Percentiles rank a stretch among this genome's conserved stretches.
Conservation (phyloP, 495 filamentous ascomycete genomes). For the Collariella sp. region DNA sequence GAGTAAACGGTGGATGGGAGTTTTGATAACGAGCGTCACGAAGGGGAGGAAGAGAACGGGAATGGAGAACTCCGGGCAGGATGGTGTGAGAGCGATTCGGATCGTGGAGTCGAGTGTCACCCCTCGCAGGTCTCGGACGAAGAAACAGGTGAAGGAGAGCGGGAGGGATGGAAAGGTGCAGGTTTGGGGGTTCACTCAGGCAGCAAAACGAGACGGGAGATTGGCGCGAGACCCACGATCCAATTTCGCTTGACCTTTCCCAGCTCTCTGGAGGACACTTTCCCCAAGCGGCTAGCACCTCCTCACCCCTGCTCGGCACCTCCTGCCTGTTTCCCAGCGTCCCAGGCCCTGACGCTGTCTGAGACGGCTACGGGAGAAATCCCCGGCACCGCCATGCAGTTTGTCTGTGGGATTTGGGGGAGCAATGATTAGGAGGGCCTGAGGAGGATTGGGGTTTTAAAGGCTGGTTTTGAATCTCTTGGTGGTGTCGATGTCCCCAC, state of each 20-base stretch:
- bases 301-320: slow-evolving; percentile 10
- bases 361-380: neutral
- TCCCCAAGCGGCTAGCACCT: slow-evolving; percentile 22
- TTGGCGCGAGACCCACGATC: slow-evolving; percentile 19
- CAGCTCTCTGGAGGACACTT: slow-evolving; percentile 16
- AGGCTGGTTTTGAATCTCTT: too few species aligned
- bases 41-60: slow-evolving; percentile 8
- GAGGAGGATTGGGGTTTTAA: too few species aligned
- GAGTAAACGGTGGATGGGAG: too few species aligned
- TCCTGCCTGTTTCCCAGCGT: neutral
- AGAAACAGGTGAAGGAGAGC: slow-evolving; percentile 13
- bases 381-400: neutral
- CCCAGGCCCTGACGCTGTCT: neutral
- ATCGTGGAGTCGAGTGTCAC: slow-evolving; percentile 6
- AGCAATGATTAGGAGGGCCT: neutral
- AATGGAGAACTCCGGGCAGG: neutral
- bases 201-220: slow-evolving; percentile 15
- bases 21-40: slow-evolving; percentile 4
- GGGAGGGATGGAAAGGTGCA: slow-evolving; percentile 9
- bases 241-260: slow-evolving; percentile 36
- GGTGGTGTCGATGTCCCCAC: too few species aligned
- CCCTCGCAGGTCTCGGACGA: slow-evolving; percentile 6
- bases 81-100: neutral
- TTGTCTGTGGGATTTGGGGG: too few species aligned
- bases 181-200: slow-evolving; percentile 11